phyloP scores from a whole-genome alignment of 2,329 filamentous ascomycete genomes.

The Pleomassaria siparia region DNA sequence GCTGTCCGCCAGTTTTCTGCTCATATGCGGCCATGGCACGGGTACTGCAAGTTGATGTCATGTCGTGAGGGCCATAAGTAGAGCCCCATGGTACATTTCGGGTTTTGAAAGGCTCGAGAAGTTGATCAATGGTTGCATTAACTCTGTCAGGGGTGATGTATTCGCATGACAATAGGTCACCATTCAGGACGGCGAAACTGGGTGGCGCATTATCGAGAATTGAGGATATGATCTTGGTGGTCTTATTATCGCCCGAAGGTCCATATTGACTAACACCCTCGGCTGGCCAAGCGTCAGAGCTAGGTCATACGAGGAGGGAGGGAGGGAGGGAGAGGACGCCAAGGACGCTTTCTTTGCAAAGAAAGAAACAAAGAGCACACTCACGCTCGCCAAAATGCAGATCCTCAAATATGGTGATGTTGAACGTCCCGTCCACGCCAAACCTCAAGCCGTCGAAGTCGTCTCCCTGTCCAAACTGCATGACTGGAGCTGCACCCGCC shows the following conservation, averaged over 20 bases:
- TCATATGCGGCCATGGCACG: slow-evolving; percentile 22
- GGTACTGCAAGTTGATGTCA: slow-evolving; percentile 27
- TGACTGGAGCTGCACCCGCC: slow-evolving; percentile 9
- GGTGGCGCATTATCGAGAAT: slow-evolving; percentile 61
- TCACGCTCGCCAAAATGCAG: slow-evolving; percentile 71
- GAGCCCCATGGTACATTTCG: slow-evolving; percentile 63
- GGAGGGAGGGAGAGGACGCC: background rate
- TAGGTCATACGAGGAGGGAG: background rate
- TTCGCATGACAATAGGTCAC: slow-evolving; percentile 71
- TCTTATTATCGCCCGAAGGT: slow-evolving; percentile 57
- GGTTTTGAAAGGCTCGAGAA: slow-evolving; percentile 51
- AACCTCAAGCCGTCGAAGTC: slow-evolving; percentile 28
- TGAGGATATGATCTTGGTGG: slow-evolving; percentile 57
- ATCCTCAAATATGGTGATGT: slow-evolving; percentile 65
- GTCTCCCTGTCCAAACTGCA: slow-evolving; percentile 3
- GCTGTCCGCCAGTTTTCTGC: slow-evolving; percentile 50
- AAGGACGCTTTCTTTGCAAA: no score
- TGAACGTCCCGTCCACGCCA: slow-evolving; percentile 43
- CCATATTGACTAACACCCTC: slow-evolving; percentile 3
- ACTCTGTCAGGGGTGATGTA: slow-evolving; percentile 18
- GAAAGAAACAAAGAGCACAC: slow-evolving; percentile 22
- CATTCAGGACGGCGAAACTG: slow-evolving; percentile 68
- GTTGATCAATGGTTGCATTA: slow-evolving; percentile 25
- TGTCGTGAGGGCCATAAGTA: slow-evolving; percentile 72
- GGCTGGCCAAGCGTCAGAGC: background rate